phyloP scores from a whole-genome alignment of 257 asterid species.

The Ocimum tenuiflorum region DNA sequence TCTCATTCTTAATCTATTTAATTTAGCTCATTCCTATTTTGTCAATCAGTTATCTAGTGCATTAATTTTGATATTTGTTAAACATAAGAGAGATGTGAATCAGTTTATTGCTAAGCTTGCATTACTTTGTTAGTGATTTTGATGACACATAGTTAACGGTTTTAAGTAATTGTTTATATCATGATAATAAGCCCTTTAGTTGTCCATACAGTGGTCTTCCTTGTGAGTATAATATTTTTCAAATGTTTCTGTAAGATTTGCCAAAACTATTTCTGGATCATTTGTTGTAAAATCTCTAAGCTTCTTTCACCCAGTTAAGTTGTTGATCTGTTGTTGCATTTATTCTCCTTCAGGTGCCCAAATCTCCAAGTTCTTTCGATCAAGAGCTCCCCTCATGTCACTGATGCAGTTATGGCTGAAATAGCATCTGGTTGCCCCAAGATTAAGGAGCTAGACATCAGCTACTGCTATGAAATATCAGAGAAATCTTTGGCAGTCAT shows the following conservation, averaged over 20 bases:
- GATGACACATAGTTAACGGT: background rate
- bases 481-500: constrained; percentile 48
- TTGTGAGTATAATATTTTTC: background rate
- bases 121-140: background rate
- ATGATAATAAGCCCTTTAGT: background rate
- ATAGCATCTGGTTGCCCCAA: constrained; percentile 57
- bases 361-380: constrained; percentile 68
- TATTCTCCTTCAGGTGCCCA: constrained; percentile 49
- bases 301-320: background rate
- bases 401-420: constrained; percentile 45
- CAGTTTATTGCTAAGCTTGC: background rate
- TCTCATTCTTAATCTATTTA: background rate
- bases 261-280: background rate
- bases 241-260: background rate
- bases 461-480: constrained; percentile 77
- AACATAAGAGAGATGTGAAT: background rate
- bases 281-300: background rate
- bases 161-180: background rate
- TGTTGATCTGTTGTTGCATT: background rate
- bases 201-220: background rate
- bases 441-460: constrained; percentile 69
- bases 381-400: constrained; percentile 61
- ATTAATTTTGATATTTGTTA: background rate
- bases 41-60: background rate
- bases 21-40: background rate